These are phyloP conservation scores for Besnoitia besnoiti DNA, from an alignment of 169 alveolate genomes.

Conservation along the genomic window DNA sequence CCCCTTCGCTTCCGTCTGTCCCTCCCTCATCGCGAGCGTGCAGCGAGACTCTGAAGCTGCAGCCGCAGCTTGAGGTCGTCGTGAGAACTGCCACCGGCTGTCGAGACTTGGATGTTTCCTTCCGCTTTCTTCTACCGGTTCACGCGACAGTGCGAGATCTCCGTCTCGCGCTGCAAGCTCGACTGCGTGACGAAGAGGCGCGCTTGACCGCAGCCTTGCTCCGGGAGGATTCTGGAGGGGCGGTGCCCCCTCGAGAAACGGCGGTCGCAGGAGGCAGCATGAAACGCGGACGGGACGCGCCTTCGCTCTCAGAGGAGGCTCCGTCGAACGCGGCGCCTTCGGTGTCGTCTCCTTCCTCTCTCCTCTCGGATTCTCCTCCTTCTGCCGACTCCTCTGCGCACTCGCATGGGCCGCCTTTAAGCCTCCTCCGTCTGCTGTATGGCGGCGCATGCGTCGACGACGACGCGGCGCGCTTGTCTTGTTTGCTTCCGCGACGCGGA, in stretches of 20 bases:
- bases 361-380: not conserved
- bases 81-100: not conserved
- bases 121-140: not conserved
- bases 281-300: too few species aligned
- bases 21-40: not conserved
- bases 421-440: not conserved
- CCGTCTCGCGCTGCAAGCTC: constrained; percentile 12
- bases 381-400: not conserved
- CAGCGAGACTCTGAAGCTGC: not conserved
- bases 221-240: too few species aligned
- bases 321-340: not conserved
- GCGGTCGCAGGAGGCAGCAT: too few species aligned
- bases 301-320: not conserved
- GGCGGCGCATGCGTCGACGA: constrained; percentile 8
- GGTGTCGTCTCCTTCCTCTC: not conserved
- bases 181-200: not conserved
- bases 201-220: not conserved
- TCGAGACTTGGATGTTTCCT: not conserved
- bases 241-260: too few species aligned
- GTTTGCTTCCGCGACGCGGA: not conserved
- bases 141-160: not conserved
- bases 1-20: not conserved
- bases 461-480: not conserved
- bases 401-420: not conserved
- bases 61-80: not conserved